A percentile compares a stretch with the other conserved stretches of the same genome.
phyloP scores from a whole-genome alignment of 1,139 yeast genomes.

The Geotrichum cucujoidarum region DNA sequence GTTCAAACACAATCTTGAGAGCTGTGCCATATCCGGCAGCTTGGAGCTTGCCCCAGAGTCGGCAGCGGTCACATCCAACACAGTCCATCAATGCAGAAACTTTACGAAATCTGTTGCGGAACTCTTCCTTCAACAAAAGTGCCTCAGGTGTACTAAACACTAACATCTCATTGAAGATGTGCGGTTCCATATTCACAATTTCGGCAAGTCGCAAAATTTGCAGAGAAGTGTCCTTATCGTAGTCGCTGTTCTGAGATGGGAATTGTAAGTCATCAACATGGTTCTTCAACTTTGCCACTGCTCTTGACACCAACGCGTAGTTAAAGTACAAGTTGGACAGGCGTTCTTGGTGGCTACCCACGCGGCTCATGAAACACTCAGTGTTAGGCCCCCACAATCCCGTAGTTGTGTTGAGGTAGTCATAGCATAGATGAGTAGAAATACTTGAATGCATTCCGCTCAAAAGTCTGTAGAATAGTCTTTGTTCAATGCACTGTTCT shows the following conservation, averaged over 20 bases:
- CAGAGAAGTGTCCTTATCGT: conserved; percentile 46
- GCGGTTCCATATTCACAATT: conserved; percentile 34
- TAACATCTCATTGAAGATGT: conserved; percentile 50
- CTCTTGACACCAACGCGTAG: conserved; percentile 79
- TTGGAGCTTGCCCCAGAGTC: conserved; percentile 97
- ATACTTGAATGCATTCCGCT: conserved; percentile 96
- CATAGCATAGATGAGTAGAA: conserved; percentile 87
- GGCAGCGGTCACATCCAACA: conserved; percentile 96
- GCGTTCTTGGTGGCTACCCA: conserved; percentile 85
- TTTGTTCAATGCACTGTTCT: conserved; percentile 67
- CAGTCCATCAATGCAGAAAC: conserved; percentile 95
- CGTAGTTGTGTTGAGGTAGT: conserved; percentile 65
- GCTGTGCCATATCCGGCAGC: conserved; percentile 98
- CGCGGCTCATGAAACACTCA: conserved; percentile 78
- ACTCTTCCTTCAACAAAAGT: conserved; percentile 62
- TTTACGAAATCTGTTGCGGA: conserved; percentile 77
- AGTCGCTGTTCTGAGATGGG: conserved; percentile 44
- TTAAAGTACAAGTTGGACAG: conserved; percentile 86
- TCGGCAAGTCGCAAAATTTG: conserved; percentile 38
- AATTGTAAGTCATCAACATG: conserved; percentile 48
- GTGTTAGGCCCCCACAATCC: conserved; percentile 83
- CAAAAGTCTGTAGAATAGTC: conserved; percentile 76
- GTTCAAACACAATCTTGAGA: conserved; percentile 79
- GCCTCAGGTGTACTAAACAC: conserved; percentile 49
- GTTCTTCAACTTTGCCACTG: conserved; percentile 60